A percentile compares a stretch with the other conserved stretches of the same genome.
Conservation (phyloP, 2,329 filamentous ascomycete genomes). For the Neofusicoccum kwambonambiense region DNA sequence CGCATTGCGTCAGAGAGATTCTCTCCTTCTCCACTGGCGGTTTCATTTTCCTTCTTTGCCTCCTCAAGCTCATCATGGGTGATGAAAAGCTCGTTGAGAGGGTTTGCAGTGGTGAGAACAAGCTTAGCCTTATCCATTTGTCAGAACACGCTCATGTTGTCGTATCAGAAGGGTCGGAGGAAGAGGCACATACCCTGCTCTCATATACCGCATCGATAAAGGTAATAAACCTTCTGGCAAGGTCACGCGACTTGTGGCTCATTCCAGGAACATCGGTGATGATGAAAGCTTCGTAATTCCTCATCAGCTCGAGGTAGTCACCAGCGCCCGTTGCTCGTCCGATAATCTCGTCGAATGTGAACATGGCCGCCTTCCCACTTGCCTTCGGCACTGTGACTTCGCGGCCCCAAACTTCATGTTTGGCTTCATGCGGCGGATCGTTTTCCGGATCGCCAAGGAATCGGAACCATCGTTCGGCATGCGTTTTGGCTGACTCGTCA, state of each 20-base stretch:
- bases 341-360: slow-evolving; percentile 90
- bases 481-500: slow-evolving; percentile 70
- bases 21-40: slow-evolving; percentile 41
- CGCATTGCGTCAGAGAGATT: slow-evolving; percentile 70
- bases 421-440: slow-evolving; percentile 73
- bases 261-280: slow-evolving; percentile 90
- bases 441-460: slow-evolving; percentile 83
- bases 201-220: slow-evolving; percentile 98
- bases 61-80: slow-evolving; percentile 37
- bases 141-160: background rate
- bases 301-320: slow-evolving; percentile 89
- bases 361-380: slow-evolving; percentile 83
- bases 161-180: background rate
- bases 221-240: slow-evolving; percentile 91
- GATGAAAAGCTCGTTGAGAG: slow-evolving; percentile 55
- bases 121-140: slow-evolving; percentile 73
- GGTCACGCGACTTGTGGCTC: slow-evolving; percentile 80
- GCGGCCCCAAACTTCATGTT: slow-evolving; percentile 87
- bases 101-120: slow-evolving; percentile 85
- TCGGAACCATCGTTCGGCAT: slow-evolving; percentile 92
- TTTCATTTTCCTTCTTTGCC: slow-evolving; percentile 44
- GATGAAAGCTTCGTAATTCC: slow-evolving; percentile 88
- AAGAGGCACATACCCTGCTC: slow-evolving; percentile 46
- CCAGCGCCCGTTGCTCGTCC: slow-evolving; percentile 85
- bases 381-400: slow-evolving; percentile 84